Percentiles rank a stretch among this genome's conserved stretches.
These are phyloP conservation scores for Crucibulum laeve DNA, from an alignment of 768 basidiomycete species.

Conservation along the genomic window DNA sequence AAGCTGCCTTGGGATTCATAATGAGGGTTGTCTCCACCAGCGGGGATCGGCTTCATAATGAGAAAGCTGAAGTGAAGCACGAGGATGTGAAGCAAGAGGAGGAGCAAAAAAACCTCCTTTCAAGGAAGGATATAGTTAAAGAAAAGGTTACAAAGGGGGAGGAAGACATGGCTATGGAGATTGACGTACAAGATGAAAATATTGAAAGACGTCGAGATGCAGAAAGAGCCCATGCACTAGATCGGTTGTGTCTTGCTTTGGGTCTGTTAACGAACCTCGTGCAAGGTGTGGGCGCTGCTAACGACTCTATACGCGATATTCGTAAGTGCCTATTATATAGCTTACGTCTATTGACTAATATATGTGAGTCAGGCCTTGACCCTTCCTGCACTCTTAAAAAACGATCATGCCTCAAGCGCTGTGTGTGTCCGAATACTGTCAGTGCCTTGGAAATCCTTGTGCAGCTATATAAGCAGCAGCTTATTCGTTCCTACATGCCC, in stretches of 20 bases:
- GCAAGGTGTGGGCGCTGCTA: slow-evolving; percentile 49
- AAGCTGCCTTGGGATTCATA: slow-evolving; percentile 40
- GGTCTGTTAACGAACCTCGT: slow-evolving; percentile 76
- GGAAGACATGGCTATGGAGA: slow-evolving; percentile 6
- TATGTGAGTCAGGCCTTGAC: slow-evolving; percentile 36
- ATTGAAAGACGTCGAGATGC: slow-evolving; percentile 9
- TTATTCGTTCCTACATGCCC: slow-evolving; percentile 2
- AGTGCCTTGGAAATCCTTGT: slow-evolving; percentile 49
- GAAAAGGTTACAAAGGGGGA: slow-evolving; percentile 7
- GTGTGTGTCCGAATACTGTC: slow-evolving; percentile 43
- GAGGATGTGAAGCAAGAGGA: too few relatives aligned
- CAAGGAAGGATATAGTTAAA: too few relatives aligned
- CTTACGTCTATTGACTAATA: not conserved
- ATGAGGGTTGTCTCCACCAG: slow-evolving; percentile 37
- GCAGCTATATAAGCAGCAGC: slow-evolving; percentile 41
- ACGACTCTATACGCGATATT: slow-evolving; percentile 38
- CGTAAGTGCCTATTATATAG: slow-evolving; percentile 32
- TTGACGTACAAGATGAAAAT: slow-evolving; percentile 13
- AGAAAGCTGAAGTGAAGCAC: too few relatives aligned
- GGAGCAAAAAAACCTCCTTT: too few relatives aligned
- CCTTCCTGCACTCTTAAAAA: slow-evolving; percentile 44
- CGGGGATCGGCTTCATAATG: too few relatives aligned
- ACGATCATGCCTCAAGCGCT: slow-evolving; percentile 45
- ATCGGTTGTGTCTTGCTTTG: slow-evolving; percentile 69
- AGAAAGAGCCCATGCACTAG: slow-evolving; percentile 42